Evolutionary conservation across 495 filamentous ascomycete species (phyloP).

Genomic region (Penicillium coffeae): DNA sequence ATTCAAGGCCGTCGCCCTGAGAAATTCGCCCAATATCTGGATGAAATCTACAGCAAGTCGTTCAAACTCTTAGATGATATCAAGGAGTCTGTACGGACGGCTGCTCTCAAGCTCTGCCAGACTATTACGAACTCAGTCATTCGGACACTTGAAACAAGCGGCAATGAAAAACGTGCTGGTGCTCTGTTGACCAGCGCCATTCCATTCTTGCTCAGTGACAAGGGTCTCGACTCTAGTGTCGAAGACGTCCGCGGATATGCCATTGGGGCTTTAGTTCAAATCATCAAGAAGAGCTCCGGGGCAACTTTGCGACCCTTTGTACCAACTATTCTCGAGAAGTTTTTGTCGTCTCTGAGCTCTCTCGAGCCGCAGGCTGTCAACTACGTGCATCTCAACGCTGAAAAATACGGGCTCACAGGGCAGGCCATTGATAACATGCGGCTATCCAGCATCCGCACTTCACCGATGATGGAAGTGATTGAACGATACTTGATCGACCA

Average conservation of each 20-base stretch:
- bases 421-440: slow-evolving; percentile 83
- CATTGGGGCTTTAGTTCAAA: slow-evolving; percentile 73
- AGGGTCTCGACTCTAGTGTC: slow-evolving; percentile 81
- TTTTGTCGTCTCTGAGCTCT: slow-evolving; percentile 75
- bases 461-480: slow-evolving; percentile 92
- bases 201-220: slow-evolving; percentile 85
- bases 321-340: slow-evolving; percentile 72
- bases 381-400: slow-evolving; percentile 84
- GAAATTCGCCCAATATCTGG: slow-evolving; percentile 78
- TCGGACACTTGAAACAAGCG: slow-evolving; percentile 76
- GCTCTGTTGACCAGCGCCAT: slow-evolving; percentile 79
- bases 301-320: slow-evolving; percentile 72
- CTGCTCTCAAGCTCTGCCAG: slow-evolving; percentile 77
- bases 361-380: slow-evolving; percentile 84
- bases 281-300: slow-evolving; percentile 78
- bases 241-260: slow-evolving; percentile 76
- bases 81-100: slow-evolving; percentile 79
- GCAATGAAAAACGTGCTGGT: slow-evolving; percentile 63
- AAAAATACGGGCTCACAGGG: slow-evolving; percentile 77
- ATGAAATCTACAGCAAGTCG: slow-evolving; percentile 74
- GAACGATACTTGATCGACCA: slow-evolving; percentile 78
- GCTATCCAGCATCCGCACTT: slow-evolving; percentile 70
- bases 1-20: slow-evolving; percentile 69
- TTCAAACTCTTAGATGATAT: slow-evolving; percentile 89
- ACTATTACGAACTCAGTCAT: slow-evolving; percentile 77